Evolutionary conservation across 129 eudicot species (phyloP).

Genomic region (Cynara cardunculus): DNA sequence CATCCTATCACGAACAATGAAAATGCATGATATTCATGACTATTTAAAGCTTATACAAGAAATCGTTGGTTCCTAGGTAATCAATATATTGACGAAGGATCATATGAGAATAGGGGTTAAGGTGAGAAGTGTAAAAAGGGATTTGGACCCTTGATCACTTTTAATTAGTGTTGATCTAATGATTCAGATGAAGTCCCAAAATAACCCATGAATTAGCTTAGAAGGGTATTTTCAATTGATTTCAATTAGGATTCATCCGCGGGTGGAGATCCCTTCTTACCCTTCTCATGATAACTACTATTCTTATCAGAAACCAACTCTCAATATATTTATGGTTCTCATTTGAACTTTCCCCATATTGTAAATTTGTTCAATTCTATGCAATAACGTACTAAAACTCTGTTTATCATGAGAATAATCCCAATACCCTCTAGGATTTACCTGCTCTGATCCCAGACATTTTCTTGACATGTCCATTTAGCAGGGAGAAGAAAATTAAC

Average conservation of each 20-base stretch:
- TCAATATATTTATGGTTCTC: not conserved
- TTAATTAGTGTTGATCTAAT: too few relatives aligned
- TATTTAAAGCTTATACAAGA: not conserved
- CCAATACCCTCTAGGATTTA: not conserved
- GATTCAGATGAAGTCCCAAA: too few relatives aligned
- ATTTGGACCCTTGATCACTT: too few relatives aligned
- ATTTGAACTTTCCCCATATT: not conserved
- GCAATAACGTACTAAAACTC: not conserved
- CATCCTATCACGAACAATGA: not conserved
- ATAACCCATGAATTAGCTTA: too few relatives aligned
- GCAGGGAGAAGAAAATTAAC: conserved; percentile 76
- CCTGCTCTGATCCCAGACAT: conserved; percentile 69
- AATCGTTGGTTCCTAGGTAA: not conserved
- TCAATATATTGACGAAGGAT: not conserved
- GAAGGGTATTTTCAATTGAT: too few relatives aligned
- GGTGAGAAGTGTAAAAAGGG: too few relatives aligned
- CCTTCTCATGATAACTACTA: too few relatives aligned
- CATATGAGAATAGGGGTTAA: too few relatives aligned
- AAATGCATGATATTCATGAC: not conserved
- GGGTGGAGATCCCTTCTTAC: too few relatives aligned
- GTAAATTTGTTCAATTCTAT: not conserved
- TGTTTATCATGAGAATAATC: not conserved
- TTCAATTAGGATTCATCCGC: too few relatives aligned
- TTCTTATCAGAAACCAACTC: too few relatives aligned
- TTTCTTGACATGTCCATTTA: conserved; percentile 86